phyloP scores from a whole-genome alignment of 2,329 filamentous ascomycete genomes.

The Teratosphaeria zuluensis region DNA sequence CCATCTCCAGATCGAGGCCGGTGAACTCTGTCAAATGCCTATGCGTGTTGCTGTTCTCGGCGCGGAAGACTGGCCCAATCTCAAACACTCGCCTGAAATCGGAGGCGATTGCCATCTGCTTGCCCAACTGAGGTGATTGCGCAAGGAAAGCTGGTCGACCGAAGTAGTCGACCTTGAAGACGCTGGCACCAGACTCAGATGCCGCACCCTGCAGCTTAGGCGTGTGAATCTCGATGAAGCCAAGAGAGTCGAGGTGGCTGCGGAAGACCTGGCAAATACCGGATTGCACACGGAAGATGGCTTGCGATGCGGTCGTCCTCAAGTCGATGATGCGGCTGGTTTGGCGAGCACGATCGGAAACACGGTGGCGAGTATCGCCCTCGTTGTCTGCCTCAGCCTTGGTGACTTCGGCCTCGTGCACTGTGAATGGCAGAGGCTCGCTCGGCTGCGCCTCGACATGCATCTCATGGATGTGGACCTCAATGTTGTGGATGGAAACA shows the following conservation, averaged over 20 bases:
- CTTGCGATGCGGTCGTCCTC: slow-evolving; percentile 75
- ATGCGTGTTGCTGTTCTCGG: slow-evolving; percentile 92
- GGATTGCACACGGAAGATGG: slow-evolving; percentile 79
- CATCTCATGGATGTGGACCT: slow-evolving; percentile 60
- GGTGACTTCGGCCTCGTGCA: slow-evolving; percentile 59
- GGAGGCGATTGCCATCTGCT: slow-evolving; percentile 84
- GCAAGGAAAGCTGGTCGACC: slow-evolving; percentile 77
- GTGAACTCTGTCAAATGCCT: slow-evolving; percentile 92
- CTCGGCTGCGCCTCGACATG: slow-evolving; percentile 53
- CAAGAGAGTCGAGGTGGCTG: slow-evolving; percentile 58
- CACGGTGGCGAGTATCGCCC: slow-evolving; percentile 48
- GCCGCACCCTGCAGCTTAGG: slow-evolving; percentile 85
- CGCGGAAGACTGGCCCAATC: slow-evolving; percentile 81
- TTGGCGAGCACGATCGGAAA: slow-evolving; percentile 64
- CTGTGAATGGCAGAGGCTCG: slow-evolving; percentile 57
- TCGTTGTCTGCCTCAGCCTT: slow-evolving; percentile 47
- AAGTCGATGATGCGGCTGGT: slow-evolving; percentile 74
- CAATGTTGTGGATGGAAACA: slow-evolving; percentile 64
- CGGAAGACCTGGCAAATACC: slow-evolving; percentile 74
- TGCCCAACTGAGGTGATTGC: slow-evolving; percentile 83
- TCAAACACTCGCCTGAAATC: slow-evolving; percentile 88
- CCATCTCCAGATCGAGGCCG: slow-evolving; percentile 87
- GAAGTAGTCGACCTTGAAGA: slow-evolving; percentile 91
- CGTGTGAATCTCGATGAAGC: slow-evolving; percentile 88
- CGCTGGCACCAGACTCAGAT: slow-evolving; percentile 82